Base-by-base conservation (phyloP, 2,329 filamentous ascomycete genomes). In the Hirsutella minnesotensis region DNA sequence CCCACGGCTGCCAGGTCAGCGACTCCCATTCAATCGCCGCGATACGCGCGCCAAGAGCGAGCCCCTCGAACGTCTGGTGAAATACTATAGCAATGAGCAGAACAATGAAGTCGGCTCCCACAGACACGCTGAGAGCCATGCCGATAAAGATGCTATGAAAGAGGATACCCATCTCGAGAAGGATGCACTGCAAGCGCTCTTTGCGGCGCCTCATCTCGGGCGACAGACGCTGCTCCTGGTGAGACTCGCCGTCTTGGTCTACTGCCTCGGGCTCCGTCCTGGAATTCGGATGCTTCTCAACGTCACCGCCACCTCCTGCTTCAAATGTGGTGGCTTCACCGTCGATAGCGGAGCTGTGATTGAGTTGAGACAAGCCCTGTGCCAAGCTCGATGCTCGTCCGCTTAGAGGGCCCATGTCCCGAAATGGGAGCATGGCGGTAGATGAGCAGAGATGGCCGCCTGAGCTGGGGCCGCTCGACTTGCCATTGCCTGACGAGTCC, bases 71-170 rank as follows among this genome's bases (percentile, higher is more conserved):
- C 1, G 63, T 64, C 53, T 73, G 83, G 54, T 90, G 85, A 60
- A 89, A 89, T 41, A 75, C 73, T 51, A 90, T 87, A 40, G 85
- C 85, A 38, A 88, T 72, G 1, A 89, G 70, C 45, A 90, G 78
- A n/a, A 89, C 79, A 42, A 86, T 70, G 53, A 90, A 90, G 4
- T 81, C 76, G 9, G 80, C 79, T 1, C 84, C 84, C 1, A 82
- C 83, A 3, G 84, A 80, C 8, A 90, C 84, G 27, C 81, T 86
- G 35, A 90, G 70, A 3, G 85, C 83, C 82, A 89, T 88, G 47
- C 85, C 85, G 51, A 90, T 89, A 56, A 90, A 90, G 47, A 89
- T 70, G 55, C 79, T 84, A 52, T 63, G 61, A 43, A 63, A 63
- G 37, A 63, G 52, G 50, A 89, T 89, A 22, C 85, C 85, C 22